Conservation (phyloP, 306 rosid genomes). For the Medicago arabica region DNA sequence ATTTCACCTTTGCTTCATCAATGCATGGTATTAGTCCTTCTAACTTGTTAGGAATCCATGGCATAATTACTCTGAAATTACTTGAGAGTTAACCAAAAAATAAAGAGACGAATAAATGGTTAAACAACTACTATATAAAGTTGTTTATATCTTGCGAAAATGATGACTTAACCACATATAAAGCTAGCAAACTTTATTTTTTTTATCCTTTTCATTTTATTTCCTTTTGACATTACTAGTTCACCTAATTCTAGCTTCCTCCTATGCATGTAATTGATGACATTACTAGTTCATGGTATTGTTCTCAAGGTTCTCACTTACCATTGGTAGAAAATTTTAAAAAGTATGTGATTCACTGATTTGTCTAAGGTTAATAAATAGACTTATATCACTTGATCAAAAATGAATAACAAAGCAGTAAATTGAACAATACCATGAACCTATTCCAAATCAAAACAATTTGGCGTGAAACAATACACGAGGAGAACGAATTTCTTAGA, state of each 20-base stretch:
- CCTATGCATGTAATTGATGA: neutral
- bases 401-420: neutral
- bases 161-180: neutral
- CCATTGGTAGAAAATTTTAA: neutral
- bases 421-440: conserved; percentile 3
- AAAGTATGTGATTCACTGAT: neutral
- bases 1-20: neutral
- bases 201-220: too few relatives aligned
- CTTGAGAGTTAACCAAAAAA: neutral
- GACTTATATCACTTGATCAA: neutral
- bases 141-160: conserved; percentile 2
- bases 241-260: conserved; percentile 1
- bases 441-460: conserved; percentile 14
- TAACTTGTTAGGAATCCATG: conserved; percentile 6
- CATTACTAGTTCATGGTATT: too few relatives aligned
- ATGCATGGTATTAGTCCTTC: conserved; percentile 10
- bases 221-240: neutral
- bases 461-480: conserved; percentile 41
- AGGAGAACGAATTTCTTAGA: conserved; percentile 42
- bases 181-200: neutral
- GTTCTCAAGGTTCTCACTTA: neutral
- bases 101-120: neutral
- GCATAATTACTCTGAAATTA: conserved; percentile 6
- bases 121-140: neutral
- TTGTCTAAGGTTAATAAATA: neutral